A percentile compares a stretch with the other conserved stretches of the same genome.
Conservation (phyloP, 305 asterid species). For the Salvia sclarea region DNA sequence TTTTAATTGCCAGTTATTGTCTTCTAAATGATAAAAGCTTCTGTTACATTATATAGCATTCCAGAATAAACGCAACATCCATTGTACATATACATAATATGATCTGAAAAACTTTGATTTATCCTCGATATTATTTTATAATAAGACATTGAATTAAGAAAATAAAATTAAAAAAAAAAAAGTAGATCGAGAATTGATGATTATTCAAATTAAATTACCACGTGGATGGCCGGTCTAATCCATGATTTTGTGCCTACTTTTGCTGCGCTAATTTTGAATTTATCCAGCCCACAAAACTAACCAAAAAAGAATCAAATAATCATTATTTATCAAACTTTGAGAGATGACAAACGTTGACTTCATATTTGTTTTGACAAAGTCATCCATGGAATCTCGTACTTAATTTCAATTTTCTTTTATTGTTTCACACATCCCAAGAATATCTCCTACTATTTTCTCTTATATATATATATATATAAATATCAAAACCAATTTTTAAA, state of each 20-base stretch:
- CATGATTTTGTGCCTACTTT: constrained; percentile 16
- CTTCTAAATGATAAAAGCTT: no score
- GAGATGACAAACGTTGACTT: constrained; percentile 30
- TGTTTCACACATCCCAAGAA: background rate
- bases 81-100: no score
- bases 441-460: background rate
- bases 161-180: background rate
- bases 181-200: background rate
- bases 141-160: no score
- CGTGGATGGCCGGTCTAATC: background rate
- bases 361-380: background rate
- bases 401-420: background rate
- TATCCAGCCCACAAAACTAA: background rate
- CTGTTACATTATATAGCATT: no score
- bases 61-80: no score
- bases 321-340: background rate
- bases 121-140: no score
- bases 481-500: background rate
- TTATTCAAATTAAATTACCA: background rate
- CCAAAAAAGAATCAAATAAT: background rate
- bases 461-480: no score
- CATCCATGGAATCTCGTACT: constrained; percentile 6
- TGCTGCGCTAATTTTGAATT: constrained; percentile 5
- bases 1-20: no score
- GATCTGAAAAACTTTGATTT: no score